phyloP scores from a whole-genome alignment of 495 filamentous ascomycete species.

The Margaritispora aquatica region DNA sequence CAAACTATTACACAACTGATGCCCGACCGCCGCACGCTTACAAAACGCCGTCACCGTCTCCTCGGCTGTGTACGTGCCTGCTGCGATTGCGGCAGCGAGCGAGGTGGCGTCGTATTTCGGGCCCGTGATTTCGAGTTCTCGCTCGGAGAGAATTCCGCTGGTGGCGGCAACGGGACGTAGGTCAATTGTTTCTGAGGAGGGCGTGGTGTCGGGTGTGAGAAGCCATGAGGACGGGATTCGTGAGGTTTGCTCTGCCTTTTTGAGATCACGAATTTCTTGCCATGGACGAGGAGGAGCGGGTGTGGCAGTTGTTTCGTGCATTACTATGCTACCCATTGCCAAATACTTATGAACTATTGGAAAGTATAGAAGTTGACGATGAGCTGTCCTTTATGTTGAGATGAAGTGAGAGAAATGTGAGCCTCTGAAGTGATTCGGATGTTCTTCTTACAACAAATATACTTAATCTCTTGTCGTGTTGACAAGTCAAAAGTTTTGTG shows the following conservation, averaged over 20 bases:
- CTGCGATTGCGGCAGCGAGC: constrained; percentile 28
- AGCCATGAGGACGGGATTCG: constrained; percentile 25
- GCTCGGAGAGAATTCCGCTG: constrained; percentile 12
- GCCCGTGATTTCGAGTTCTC: constrained; percentile 46
- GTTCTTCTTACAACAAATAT: not conserved
- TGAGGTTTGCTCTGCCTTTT: constrained; percentile 15
- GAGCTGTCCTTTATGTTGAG: too few species aligned
- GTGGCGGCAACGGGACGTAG: constrained; percentile 8
- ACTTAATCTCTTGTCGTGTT: too few species aligned
- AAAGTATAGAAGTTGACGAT: too few species aligned
- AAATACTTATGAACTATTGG: too few species aligned
- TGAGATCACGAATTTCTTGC: constrained; percentile 22
- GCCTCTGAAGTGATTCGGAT: too few species aligned
- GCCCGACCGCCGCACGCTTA: constrained; percentile 48
- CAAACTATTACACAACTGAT: constrained; percentile 55
- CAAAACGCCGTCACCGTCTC: constrained; percentile 34
- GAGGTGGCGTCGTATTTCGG: constrained; percentile 33
- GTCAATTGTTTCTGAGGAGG: not conserved
- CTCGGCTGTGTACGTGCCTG: constrained; percentile 29
- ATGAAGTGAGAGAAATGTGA: too few species aligned
- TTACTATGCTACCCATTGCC: not conserved
- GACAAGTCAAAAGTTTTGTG: too few species aligned
- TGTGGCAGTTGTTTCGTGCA: not conserved
- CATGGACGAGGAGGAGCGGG: constrained; percentile 13
- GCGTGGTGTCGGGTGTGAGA: constrained; percentile 14